Percentiles rank a stretch among this genome's conserved stretches.
These are phyloP conservation scores for Trypanosoma grayi DNA, from an alignment of 208 protist genomes.

Conservation along the genomic window DNA sequence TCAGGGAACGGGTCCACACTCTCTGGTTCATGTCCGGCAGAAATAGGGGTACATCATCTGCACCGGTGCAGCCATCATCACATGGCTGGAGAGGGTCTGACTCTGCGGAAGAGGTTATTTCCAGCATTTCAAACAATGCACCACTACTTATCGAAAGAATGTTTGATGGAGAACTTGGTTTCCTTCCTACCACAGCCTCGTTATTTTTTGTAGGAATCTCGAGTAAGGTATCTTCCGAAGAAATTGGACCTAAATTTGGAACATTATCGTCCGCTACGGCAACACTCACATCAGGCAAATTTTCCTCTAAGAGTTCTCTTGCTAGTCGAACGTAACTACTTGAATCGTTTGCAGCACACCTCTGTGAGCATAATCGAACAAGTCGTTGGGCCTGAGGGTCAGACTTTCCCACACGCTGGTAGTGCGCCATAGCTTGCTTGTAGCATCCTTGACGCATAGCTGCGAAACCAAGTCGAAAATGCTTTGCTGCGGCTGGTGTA, in stretches of 20 bases:
- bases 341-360: slow-evolving; percentile 31
- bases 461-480: slow-evolving; percentile 51
- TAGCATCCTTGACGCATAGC: slow-evolving; percentile 62
- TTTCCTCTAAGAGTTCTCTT: slow-evolving; percentile 15
- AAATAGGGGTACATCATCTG: slow-evolving; percentile 44
- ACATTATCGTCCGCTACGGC: neutral
- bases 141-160: neutral
- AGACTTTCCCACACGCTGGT: slow-evolving; percentile 17
- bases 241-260: neutral
- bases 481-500: slow-evolving; percentile 32
- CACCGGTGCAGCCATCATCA: slow-evolving; percentile 18
- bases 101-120: neutral
- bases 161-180: neutral
- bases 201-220: neutral
- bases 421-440: slow-evolving; percentile 32
- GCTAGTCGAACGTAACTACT: slow-evolving; percentile 39
- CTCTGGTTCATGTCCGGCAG: slow-evolving; percentile 53
- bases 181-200: too few species aligned
- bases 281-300: neutral
- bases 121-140: slow-evolving; percentile 19
- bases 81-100: slow-evolving; percentile 1
- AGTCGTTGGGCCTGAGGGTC: slow-evolving; percentile 47
- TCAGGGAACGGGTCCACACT: slow-evolving; percentile 60
- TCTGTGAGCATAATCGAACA: slow-evolving; percentile 45
- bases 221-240: neutral